These are phyloP conservation scores for Penicillium thymicola DNA, from an alignment of 2,329 filamentous ascomycete genomes.

Conservation along the genomic window DNA sequence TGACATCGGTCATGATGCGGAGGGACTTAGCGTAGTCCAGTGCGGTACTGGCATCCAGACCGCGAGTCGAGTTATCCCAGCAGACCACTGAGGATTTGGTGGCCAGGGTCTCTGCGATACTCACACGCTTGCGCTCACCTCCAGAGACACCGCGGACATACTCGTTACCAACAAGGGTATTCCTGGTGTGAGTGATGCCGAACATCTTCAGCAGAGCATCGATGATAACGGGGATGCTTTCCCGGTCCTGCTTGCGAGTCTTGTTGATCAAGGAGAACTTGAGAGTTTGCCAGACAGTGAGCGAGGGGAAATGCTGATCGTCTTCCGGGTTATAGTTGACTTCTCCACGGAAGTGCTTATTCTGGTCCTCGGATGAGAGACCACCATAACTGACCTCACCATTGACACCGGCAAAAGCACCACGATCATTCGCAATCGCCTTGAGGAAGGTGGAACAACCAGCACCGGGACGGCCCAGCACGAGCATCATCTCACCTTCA, in stretches of 20 bases:
- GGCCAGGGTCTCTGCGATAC: slow-evolving; percentile 72
- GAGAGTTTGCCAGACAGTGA: slow-evolving; percentile 76
- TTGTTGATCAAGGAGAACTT: slow-evolving; percentile 73
- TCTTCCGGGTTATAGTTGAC: slow-evolving; percentile 77
- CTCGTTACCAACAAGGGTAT: slow-evolving; percentile 74
- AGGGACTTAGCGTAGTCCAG: slow-evolving; percentile 71
- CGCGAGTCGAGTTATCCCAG: slow-evolving; percentile 78
- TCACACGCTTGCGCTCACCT: slow-evolving; percentile 76
- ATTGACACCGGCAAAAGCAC: slow-evolving; percentile 61
- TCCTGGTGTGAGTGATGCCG: slow-evolving; percentile 70
- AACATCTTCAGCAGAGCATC: slow-evolving; percentile 73
- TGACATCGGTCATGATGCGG: slow-evolving; percentile 72
- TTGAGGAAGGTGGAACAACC: slow-evolving; percentile 78
- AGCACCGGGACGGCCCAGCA: slow-evolving; percentile 68
- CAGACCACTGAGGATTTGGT: slow-evolving; percentile 70
- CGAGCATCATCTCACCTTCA: slow-evolving; percentile 69
- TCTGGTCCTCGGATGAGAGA: slow-evolving; percentile 64
- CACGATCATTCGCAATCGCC: slow-evolving; percentile 67
- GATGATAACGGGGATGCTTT: slow-evolving; percentile 65
- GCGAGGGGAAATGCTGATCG: slow-evolving; percentile 68
- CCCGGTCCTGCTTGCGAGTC: slow-evolving; percentile 63
- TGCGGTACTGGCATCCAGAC: slow-evolving; percentile 75
- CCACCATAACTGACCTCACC: slow-evolving; percentile 72
- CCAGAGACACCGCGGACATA: slow-evolving; percentile 71
- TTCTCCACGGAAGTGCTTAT: slow-evolving; percentile 68